Percentiles rank a stretch among this genome's conserved stretches.
Conservation (phyloP, 345 rosid genomes). For the Melaleuca alternifolia region DNA sequence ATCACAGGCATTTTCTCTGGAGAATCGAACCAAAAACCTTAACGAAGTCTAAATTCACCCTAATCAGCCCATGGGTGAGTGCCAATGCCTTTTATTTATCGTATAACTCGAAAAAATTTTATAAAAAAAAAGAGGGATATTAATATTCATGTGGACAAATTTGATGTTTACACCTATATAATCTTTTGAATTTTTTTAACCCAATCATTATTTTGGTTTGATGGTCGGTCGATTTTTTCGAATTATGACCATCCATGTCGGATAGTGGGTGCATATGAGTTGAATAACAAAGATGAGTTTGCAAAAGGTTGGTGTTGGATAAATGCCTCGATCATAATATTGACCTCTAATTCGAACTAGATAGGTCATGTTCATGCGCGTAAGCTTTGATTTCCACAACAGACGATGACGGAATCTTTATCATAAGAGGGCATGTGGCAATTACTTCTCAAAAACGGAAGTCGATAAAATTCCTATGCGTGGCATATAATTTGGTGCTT, state of each 20-base stretch:
- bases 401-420: background rate
- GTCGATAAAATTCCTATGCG: background rate
- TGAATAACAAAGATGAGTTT: background rate
- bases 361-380: no score
- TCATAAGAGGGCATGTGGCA: background rate
- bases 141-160: background rate
- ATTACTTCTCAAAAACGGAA: background rate
- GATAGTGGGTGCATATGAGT: background rate
- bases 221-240: background rate
- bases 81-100: no score
- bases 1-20: no score
- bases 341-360: fast-evolving
- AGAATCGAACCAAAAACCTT: no score
- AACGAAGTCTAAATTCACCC: no score
- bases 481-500: background rate
- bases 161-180: background rate
- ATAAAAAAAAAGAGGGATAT: background rate
- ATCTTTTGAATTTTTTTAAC: fast-evolving
- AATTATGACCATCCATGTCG: background rate
- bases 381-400: background rate
- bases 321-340: background rate
- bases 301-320: no score
- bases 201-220: background rate
- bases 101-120: no score
- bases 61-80: no score